Conservation (phyloP, 495 filamentous ascomycete genomes). For the Chaetomium cochliodes region DNA sequence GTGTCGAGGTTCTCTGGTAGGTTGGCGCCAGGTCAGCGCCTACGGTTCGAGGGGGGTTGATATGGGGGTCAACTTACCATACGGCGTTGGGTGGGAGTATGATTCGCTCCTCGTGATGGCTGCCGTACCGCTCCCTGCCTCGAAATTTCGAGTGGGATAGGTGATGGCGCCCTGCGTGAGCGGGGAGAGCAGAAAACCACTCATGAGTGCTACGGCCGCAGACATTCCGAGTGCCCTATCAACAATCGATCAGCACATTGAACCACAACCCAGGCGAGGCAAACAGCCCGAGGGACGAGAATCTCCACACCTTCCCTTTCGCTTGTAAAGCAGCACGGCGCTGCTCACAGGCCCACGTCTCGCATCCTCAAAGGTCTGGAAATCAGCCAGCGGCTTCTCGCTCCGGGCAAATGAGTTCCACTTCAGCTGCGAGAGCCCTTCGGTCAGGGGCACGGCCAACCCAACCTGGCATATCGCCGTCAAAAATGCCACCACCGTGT, state of each 20-base stretch:
- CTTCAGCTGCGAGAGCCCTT: constrained; percentile 48
- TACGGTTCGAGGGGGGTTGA: neutral
- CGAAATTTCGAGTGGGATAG: constrained; percentile 28
- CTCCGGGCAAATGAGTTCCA: constrained; percentile 48
- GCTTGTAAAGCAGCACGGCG: constrained; percentile 34
- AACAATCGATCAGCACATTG: constrained; percentile 11
- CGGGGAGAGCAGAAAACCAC: constrained; percentile 44
- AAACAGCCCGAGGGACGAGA: neutral
- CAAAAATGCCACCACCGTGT: constrained; percentile 48
- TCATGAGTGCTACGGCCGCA: constrained; percentile 42
- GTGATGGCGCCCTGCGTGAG: constrained; percentile 49
- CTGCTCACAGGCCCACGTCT: constrained; percentile 42
- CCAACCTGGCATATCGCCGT: constrained; percentile 44
- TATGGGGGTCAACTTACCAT: constrained; percentile 16
- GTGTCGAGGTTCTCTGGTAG: constrained; percentile 31
- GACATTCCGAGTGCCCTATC: constrained; percentile 42
- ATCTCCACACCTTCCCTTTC: constrained; percentile 32
- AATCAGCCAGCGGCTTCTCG: constrained; percentile 44
- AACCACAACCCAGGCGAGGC: neutral
- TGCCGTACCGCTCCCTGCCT: constrained; percentile 20
- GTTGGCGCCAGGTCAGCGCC: neutral
- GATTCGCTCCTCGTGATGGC: constrained; percentile 25
- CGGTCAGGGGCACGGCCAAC: constrained; percentile 41
- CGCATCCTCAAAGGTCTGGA: constrained; percentile 46
- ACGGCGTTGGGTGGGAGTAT: constrained; percentile 25